These are phyloP conservation scores for Sporobolomyces pararoseus DNA, from an alignment of 768 basidiomycete species.

Conservation along the genomic window DNA sequence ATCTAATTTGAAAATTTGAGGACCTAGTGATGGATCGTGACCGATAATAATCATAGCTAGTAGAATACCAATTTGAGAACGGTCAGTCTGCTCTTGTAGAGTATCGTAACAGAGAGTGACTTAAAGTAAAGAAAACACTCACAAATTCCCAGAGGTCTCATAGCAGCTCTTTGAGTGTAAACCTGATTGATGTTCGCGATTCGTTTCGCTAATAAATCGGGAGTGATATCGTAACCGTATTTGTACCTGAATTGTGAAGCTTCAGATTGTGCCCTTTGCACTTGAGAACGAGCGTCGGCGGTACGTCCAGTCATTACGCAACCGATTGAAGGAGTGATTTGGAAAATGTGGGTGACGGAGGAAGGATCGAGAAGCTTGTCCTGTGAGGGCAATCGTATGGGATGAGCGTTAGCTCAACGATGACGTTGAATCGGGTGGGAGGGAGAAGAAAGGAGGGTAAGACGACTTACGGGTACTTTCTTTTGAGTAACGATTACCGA, in stretches of 20 bases:
- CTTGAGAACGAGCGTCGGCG: conserved; percentile 93
- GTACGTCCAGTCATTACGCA: conserved; percentile 98
- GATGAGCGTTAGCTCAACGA: too few relatives aligned
- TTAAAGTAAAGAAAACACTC: conserved; percentile 46
- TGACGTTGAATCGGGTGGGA: background rate
- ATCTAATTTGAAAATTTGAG: conserved; percentile 97
- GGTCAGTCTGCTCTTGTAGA: background rate
- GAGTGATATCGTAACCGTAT: conserved; percentile 96
- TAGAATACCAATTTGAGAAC: background rate
- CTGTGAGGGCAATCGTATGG: conserved; percentile 52
- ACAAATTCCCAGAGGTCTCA: conserved; percentile 96
- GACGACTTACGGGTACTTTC: conserved; percentile 89
- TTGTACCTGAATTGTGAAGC: conserved; percentile 92
- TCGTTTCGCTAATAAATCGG: conserved; percentile 87
- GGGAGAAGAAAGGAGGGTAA: background rate
- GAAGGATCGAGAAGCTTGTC: conserved; percentile 95
- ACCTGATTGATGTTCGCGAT: conserved; percentile 98
- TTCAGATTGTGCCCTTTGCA: conserved; percentile 76
- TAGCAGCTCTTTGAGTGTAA: conserved; percentile 93
- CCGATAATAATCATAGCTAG: conserved; percentile 95
- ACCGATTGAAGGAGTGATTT: conserved; percentile 92
- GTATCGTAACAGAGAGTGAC: conserved; percentile 12
- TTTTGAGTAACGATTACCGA: conserved; percentile 95
- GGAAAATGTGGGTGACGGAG: conserved; percentile 90
- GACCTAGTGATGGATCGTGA: conserved; percentile 80